Conservation (phyloP, 2,329 filamentous ascomycete genomes). For the Lomentospora prolificans region DNA sequence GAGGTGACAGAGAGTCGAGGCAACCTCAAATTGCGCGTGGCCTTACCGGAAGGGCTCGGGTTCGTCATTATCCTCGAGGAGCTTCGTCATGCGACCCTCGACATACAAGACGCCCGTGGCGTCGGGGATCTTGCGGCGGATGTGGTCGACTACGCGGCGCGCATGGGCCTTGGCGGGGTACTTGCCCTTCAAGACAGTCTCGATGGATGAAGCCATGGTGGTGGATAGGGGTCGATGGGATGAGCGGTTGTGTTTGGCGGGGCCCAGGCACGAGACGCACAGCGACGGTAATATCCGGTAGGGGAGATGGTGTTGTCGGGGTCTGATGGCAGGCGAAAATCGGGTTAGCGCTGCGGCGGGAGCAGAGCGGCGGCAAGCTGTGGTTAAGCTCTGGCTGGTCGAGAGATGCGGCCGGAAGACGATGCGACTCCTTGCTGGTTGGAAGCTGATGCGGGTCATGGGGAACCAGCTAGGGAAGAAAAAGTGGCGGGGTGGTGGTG, state of each 20-base stretch:
- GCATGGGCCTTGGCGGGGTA: constrained; percentile 84
- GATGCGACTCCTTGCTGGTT: not conserved
- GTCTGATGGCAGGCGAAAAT: not conserved
- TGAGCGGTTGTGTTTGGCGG: too few relatives aligned
- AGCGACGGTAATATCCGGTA: not conserved
- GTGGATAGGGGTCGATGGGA: not conserved
- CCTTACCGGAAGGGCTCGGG: constrained; percentile 68
- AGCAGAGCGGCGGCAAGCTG: not conserved
- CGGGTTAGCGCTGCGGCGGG: not conserved
- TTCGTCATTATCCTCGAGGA: constrained; percentile 86
- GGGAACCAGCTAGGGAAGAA: not conserved
- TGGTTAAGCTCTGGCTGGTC: not conserved
- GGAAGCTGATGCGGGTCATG: not conserved
- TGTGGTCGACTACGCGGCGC: constrained; percentile 68
- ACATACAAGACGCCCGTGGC: constrained; percentile 70
- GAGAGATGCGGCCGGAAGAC: not conserved
- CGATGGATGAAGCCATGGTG: constrained; percentile 16
- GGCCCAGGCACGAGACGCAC: not conserved
- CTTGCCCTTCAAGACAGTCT: constrained; percentile 48
- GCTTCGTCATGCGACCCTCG: constrained; percentile 69
- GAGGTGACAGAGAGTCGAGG: not conserved
- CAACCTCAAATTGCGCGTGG: too few relatives aligned
- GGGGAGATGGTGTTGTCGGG: not conserved
- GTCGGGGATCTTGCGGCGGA: constrained; percentile 56
- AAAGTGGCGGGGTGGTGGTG: not conserved